Conservation (phyloP, 192 early-diverging fungal species). For the Dissophora ornata region DNA sequence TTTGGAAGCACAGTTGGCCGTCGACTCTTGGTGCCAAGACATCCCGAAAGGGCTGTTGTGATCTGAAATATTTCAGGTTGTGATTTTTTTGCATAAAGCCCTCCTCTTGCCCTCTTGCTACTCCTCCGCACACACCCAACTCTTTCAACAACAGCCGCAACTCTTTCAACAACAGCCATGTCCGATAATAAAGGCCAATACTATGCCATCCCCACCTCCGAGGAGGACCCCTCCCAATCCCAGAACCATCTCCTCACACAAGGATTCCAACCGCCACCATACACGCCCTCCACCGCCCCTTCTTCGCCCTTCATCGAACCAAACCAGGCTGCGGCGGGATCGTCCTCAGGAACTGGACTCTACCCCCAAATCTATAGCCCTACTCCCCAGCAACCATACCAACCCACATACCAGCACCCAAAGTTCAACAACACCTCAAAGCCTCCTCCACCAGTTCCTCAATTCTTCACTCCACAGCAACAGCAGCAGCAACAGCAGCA, state of each 20-base stretch:
- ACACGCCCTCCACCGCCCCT: conserved; percentile 44
- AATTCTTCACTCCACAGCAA: not conserved
- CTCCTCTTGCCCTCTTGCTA: too few species aligned
- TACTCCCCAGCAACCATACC: conserved; percentile 20
- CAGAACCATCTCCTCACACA: conserved; percentile 20
- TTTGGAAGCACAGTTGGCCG: too few species aligned
- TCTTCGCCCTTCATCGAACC: conserved; percentile 32
- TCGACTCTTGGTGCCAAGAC: too few species aligned
- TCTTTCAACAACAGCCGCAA: not conserved
- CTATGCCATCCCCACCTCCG: conserved; percentile 3
- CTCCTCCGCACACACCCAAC: not conserved
- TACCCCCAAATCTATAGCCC: conserved; percentile 31
- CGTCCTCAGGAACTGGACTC: conserved; percentile 16
- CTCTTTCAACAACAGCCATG: conserved; percentile 13
- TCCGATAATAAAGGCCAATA: conserved; percentile 44
- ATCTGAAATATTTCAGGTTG: too few species aligned
- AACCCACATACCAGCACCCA: conserved; percentile 34
- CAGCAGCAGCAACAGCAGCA: not conserved
- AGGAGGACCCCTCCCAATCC: conserved; percentile 18
- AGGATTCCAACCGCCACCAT: conserved; percentile 40
- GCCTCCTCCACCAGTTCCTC: conserved; percentile 20
- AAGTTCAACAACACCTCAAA: conserved; percentile 27
- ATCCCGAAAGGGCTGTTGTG: too few species aligned
- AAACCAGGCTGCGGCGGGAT: conserved; percentile 16
- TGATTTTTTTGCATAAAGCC: too few species aligned